Evolutionary conservation across 139 green algal genomes (phyloP), one percentile per base, ranked within the genome.

Genomic region (Coelastrella sp.): DNA sequence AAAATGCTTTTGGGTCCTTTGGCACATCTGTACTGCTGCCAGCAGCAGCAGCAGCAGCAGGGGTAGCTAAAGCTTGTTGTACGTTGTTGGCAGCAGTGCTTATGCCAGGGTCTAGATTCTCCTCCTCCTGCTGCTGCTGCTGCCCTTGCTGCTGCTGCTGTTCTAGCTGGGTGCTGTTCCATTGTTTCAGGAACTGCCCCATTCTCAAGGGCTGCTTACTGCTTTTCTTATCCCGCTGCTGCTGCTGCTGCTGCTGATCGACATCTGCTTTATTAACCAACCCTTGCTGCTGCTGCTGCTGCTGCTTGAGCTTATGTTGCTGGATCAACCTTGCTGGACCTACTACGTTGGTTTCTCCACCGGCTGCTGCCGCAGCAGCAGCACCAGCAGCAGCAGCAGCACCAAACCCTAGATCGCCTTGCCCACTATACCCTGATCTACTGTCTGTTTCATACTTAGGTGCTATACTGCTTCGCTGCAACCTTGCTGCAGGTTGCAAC

Each of bases 161-260:
- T 56, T 74, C 64, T 77, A 75, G 71, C 64, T 94, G 91, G 17
- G 74, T 94, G 87, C 87, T 94, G 80, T 89, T 91, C 91, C 65
- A 94, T 10, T 57, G 59, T 13, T 58, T 66, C 5, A 91, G 80
- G 64, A 88, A 88, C 14, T 88, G 61, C 11, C 88, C 88, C 88
- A 91, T 91, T 19, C 73, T 23, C 22, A 91, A 60, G 0, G 73
- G 73, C 54, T 73, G 75, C 78, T 86, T 86, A 23, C n/a, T 20
- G 7, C 57, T 5, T 76, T 4, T 7, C 85, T 84, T 71, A 17
- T 19, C 19, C 54, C 65, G n/a, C 73, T 73, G 71, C 84, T 89
- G 73, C 84, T 89, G 73, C 73, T 89, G 73, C 73, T 83, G 57
- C 71, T 82, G 68, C 54, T 81, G 81, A n/a, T n/a, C 4, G 65